Conservation (phyloP, 257 asterid genomes). For the Echium plantagineum region DNA sequence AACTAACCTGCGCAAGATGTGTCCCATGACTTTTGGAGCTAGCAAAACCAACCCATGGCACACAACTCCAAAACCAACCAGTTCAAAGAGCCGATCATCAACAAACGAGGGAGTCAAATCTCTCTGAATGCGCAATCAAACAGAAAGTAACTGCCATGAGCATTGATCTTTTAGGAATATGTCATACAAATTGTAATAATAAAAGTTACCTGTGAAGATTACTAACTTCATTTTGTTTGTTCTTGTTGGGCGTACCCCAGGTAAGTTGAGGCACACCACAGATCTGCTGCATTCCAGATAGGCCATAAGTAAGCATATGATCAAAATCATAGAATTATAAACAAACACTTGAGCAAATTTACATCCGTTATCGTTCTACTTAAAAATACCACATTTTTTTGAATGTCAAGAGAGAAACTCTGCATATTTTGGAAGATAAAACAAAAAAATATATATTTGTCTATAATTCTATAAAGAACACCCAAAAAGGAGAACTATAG, state of each 20-base stretch:
- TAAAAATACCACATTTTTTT: too few relatives aligned
- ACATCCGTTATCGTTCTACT: too few relatives aligned
- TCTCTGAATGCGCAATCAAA: conserved; percentile 33
- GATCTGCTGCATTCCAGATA: conserved; percentile 51
- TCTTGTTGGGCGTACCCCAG: conserved; percentile 83
- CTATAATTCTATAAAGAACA: too few relatives aligned
- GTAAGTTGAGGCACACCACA: conserved; percentile 77
- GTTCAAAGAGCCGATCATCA: conserved; percentile 70
- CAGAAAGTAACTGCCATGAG: not conserved
- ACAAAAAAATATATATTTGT: too few relatives aligned
- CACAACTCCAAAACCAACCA: conserved; percentile 85
- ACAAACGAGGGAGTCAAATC: conserved; percentile 67
- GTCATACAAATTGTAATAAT: not conserved
- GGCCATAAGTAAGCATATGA: conserved; percentile 6
- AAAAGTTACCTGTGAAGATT: conserved; percentile 4
- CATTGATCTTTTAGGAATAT: not conserved
- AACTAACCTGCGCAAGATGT: conserved; percentile 79
- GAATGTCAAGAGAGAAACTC: too few relatives aligned
- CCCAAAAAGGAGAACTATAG: too few relatives aligned
- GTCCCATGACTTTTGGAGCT: conserved; percentile 82
- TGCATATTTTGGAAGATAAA: too few relatives aligned
- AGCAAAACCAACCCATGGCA: conserved; percentile 77
- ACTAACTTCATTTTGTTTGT: conserved; percentile 46
- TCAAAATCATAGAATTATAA: too few relatives aligned
- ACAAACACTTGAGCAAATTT: too few relatives aligned